These are phyloP conservation scores for Microbotryum violaceum DNA, from an alignment of 1,284 basidiomycete genomes.

Conservation along the genomic window DNA sequence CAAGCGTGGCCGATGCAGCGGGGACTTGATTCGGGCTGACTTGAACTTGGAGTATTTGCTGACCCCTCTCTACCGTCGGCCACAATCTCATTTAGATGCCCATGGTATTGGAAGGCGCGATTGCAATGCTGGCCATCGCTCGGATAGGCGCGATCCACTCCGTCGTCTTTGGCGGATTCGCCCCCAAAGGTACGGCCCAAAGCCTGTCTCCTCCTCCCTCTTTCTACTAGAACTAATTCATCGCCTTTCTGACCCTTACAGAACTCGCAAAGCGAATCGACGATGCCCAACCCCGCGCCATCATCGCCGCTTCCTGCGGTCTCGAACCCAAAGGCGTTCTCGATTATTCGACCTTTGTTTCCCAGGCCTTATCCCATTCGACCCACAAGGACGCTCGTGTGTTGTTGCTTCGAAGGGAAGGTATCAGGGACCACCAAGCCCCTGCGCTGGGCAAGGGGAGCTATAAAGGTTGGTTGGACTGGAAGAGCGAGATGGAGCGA, in stretches of 20 bases:
- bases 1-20: no score
- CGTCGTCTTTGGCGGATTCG: slow-evolving; percentile 39
- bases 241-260: neutral
- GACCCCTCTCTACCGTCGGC: neutral
- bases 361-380: slow-evolving; percentile 31
- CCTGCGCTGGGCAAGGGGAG: slow-evolving; percentile 19
- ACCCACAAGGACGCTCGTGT: slow-evolving; percentile 33
- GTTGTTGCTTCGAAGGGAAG: slow-evolving; percentile 32
- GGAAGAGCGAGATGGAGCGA: slow-evolving; percentile 30
- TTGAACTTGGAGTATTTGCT: no score
- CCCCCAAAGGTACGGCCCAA: slow-evolving; percentile 12
- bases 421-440: slow-evolving; percentile 33
- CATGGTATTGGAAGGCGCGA: slow-evolving; percentile 37
- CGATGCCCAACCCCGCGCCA: slow-evolving; percentile 33
- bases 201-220: neutral
- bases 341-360: slow-evolving; percentile 37
- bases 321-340: slow-evolving; percentile 37
- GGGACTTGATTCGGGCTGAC: no score
- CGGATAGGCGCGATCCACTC: slow-evolving; percentile 39
- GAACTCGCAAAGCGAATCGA: slow-evolving; percentile 38
- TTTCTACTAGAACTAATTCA: neutral
- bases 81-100: slow-evolving; percentile 24
- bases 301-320: slow-evolving; percentile 36
- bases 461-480: slow-evolving; percentile 34
- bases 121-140: slow-evolving; percentile 38